Percentiles rank a stretch among this genome's conserved stretches.
phyloP scores from a whole-genome alignment of 768 basidiomycete species.

The Myochromella boudieri region DNA sequence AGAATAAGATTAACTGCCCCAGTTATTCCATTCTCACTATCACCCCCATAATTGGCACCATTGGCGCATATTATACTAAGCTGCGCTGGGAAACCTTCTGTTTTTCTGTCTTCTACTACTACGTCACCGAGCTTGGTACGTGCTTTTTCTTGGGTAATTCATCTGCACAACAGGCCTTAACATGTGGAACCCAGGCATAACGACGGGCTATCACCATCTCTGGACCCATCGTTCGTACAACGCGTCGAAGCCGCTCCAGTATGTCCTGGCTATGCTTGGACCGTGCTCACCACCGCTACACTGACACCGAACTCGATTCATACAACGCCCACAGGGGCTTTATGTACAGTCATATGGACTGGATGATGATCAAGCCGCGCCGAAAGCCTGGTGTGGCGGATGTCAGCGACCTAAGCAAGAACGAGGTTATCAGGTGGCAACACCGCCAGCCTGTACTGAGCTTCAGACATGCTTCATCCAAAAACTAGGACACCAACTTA shows the following conservation, averaged over 20 bases:
- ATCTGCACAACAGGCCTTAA: not conserved
- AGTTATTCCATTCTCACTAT: slow-evolving; percentile 70
- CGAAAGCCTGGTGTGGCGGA: slow-evolving; percentile 89
- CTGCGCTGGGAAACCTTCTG: slow-evolving; percentile 73
- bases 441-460: no score
- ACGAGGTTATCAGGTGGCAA: slow-evolving; percentile 82
- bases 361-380: slow-evolving; percentile 93
- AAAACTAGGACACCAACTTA: no score
- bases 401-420: slow-evolving; percentile 81
- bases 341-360: slow-evolving; percentile 83
- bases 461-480: no score
- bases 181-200: slow-evolving; percentile 53
- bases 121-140: slow-evolving; percentile 68
- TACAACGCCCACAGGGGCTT: slow-evolving; percentile 92
- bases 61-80: slow-evolving; percentile 66
- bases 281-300: slow-evolving; percentile 96
- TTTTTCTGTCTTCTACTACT: slow-evolving; percentile 41
- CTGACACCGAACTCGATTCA: slow-evolving; percentile 95
- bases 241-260: slow-evolving; percentile 83
- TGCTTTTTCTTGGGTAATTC: slow-evolving; percentile 12
- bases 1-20: slow-evolving; percentile 73
- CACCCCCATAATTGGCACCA: slow-evolving; percentile 71
- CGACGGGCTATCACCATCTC: slow-evolving; percentile 93
- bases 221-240: slow-evolving; percentile 98
- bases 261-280: slow-evolving; percentile 84